These are phyloP conservation scores for Copromyces sp. DNA, from an alignment of 495 filamentous ascomycete genomes.

Conservation along the genomic window DNA sequence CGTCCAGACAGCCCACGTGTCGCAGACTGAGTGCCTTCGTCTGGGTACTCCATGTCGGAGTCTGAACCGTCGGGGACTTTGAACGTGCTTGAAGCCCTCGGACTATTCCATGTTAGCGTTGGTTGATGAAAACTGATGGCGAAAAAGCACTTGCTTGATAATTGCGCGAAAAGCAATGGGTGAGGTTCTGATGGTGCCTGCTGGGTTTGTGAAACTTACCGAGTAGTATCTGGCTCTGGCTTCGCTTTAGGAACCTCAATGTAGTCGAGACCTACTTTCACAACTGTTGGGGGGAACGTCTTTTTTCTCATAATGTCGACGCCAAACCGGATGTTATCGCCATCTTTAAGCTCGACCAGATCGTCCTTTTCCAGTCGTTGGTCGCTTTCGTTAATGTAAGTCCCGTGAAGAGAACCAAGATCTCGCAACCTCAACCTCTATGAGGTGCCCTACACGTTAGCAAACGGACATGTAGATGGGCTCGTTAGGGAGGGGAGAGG, in stretches of 20 bases:
- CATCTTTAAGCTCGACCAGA: slow-evolving; percentile 15
- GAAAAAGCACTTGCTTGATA: neutral
- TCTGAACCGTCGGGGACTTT: slow-evolving; percentile 21
- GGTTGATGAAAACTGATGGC: neutral
- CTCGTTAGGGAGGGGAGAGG: neutral
- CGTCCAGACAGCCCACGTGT: neutral
- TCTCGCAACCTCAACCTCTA: slow-evolving; percentile 38
- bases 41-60: slow-evolving; percentile 7
- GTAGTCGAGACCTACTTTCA: slow-evolving; percentile 16
- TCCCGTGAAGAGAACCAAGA: slow-evolving; percentile 49
- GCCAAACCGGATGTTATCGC: slow-evolving; percentile 38
- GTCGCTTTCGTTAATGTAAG: slow-evolving; percentile 27
- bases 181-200: neutral
- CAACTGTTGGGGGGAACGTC: slow-evolving; percentile 28
- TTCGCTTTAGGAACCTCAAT: neutral
- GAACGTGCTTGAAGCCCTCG: slow-evolving; percentile 9
- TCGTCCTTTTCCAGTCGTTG: slow-evolving; percentile 1
- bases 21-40: neutral
- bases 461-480: neutral
- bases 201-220: neutral
- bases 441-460: slow-evolving; percentile 4
- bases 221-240: slow-evolving; percentile 4
- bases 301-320: slow-evolving; percentile 33
- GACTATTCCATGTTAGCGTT: neutral
- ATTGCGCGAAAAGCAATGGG: neutral